Percentiles rank a stretch among this genome's conserved stretches.
phyloP scores from a whole-genome alignment of 164 flowering plant genomes.

The Umbellularia californica region DNA sequence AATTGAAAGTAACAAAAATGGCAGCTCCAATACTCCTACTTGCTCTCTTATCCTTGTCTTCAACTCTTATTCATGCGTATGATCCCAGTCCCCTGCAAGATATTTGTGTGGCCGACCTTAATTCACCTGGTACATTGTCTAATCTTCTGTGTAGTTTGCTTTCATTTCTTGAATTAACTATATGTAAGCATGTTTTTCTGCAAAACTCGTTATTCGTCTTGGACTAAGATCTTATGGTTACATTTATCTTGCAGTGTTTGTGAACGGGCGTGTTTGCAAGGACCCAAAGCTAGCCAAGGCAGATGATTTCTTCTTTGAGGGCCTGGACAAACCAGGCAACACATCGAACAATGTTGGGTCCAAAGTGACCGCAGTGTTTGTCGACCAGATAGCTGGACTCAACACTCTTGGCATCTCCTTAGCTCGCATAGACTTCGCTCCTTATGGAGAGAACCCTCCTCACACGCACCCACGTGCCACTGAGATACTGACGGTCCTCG shows the following conservation, averaged over 20 bases:
- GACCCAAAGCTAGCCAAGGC: constrained; percentile 4
- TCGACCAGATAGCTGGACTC: too few relatives aligned
- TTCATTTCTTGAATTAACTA: background rate
- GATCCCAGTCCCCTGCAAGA: constrained; percentile 11
- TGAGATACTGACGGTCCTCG: too few relatives aligned
- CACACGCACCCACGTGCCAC: too few relatives aligned
- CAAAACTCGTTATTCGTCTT: background rate
- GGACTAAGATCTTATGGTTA: background rate
- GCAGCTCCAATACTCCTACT: background rate
- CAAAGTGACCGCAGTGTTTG: too few relatives aligned
- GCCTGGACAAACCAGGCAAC: too few relatives aligned
- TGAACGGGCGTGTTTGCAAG: background rate
- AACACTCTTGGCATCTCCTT: too few relatives aligned
- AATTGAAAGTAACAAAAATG: background rate
- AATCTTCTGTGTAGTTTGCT: background rate
- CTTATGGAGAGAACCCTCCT: too few relatives aligned
- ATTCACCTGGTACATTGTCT: background rate
- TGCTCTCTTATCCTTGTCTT: background rate
- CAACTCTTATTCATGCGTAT: background rate
- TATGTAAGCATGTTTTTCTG: background rate
- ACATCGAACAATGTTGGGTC: too few relatives aligned
- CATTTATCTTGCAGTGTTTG: background rate
- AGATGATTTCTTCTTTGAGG: background rate
- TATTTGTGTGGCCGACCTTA: constrained; percentile 3
- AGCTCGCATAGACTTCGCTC: too few relatives aligned